Conservation (phyloP, 2,329 filamentous ascomycete species). For the Talaromyces rugulosus region DNA sequence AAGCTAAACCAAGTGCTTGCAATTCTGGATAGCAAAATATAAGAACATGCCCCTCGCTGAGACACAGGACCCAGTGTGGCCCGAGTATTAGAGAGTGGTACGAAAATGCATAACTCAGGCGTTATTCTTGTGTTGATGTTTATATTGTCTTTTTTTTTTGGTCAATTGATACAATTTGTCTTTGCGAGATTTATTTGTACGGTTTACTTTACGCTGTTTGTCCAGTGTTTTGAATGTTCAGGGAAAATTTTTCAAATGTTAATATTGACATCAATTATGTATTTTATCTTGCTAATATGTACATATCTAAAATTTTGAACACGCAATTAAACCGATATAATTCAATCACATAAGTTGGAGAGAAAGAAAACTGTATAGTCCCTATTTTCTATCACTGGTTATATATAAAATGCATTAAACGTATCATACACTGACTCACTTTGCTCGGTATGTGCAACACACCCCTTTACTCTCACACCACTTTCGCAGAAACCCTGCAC, state of each 20-base stretch:
- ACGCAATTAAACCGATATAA: background rate
- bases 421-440: background rate
- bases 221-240: background rate
- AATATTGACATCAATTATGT: background rate
- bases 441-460: constrained; percentile 55
- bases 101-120: background rate
- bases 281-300: background rate
- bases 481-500: constrained; percentile 65
- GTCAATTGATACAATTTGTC: background rate
- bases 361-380: background rate
- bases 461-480: constrained; percentile 89
- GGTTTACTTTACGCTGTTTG: background rate
- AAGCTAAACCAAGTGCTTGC: background rate
- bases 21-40: background rate
- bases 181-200: background rate
- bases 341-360: background rate
- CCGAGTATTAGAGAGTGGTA: background rate
- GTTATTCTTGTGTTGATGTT: background rate
- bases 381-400: background rate
- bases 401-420: background rate
- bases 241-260: background rate
- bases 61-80: background rate
- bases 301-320: background rate
- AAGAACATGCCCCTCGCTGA: background rate
- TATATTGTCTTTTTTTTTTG: background rate